Evolutionary conservation across 495 filamentous ascomycete species (phyloP).

Genomic region (Hypoxylon fuscum): DNA sequence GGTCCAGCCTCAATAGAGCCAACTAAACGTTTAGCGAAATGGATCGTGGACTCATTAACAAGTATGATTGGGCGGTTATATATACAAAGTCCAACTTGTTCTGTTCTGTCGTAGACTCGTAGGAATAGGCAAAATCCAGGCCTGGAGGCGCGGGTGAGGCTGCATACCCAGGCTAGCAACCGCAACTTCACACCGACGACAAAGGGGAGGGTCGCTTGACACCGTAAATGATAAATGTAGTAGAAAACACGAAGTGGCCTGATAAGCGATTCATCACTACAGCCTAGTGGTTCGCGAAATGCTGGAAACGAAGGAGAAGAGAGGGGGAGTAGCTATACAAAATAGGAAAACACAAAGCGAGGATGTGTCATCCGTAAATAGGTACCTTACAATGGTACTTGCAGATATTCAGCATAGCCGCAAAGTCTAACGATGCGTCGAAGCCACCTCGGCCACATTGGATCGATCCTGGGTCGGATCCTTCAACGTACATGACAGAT

Average conservation of each 20-base stretch:
- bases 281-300: constrained; percentile 5
- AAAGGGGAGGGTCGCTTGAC: constrained; percentile 15
- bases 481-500: constrained; percentile 2
- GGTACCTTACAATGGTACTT: constrained; percentile 4
- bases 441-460: constrained; percentile 14
- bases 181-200: not conserved
- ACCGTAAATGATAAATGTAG: not conserved
- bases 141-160: constrained; percentile 2
- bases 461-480: too few relatives aligned
- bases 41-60: constrained; percentile 30
- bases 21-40: constrained; percentile 22
- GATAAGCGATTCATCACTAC: constrained; percentile 22
- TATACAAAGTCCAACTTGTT: constrained; percentile 19
- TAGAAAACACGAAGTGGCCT: constrained; percentile 29
- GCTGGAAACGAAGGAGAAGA: constrained; percentile 9
- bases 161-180: constrained; percentile 2
- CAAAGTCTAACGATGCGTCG: constrained; percentile 29
- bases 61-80: constrained; percentile 38
- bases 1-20: constrained; percentile 22
- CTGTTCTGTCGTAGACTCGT: constrained; percentile 18
- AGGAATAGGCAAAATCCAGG: constrained; percentile 36
- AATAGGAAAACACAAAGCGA: constrained; percentile 26
- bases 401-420: constrained; percentile 33
- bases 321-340: not conserved
- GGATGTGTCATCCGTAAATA: constrained; percentile 16